phyloP scores from a whole-genome alignment of 164 flowering plant genomes.

The Warburgia ugandensis region DNA sequence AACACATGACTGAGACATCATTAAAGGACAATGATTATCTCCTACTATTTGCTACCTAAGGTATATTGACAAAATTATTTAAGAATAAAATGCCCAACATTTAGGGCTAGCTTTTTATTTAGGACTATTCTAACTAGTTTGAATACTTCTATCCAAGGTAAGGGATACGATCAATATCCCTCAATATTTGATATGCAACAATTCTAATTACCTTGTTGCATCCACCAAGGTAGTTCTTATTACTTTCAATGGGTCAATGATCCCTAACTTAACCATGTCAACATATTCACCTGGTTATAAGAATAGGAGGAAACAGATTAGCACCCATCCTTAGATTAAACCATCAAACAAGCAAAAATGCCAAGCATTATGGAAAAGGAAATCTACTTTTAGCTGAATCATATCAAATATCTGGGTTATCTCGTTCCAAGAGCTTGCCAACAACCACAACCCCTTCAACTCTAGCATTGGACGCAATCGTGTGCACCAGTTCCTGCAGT shows the following conservation, averaged over 20 bases:
- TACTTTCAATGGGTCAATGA: constrained; percentile 92
- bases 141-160: too few species aligned
- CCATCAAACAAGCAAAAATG: too few species aligned
- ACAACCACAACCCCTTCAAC: constrained; percentile 97
- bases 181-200: neutral
- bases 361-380: too few species aligned
- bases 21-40: too few species aligned
- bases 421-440: constrained; percentile 92
- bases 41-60: too few species aligned
- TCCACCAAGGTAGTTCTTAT: constrained; percentile 95
- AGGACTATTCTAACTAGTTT: too few species aligned
- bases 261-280: constrained; percentile 92
- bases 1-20: too few species aligned
- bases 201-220: constrained; percentile 69
- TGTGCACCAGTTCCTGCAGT: constrained; percentile 73
- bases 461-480: constrained; percentile 92
- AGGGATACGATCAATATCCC: neutral
- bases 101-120: too few species aligned
- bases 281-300: constrained; percentile 72
- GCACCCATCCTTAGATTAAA: too few species aligned
- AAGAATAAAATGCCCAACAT: too few species aligned
- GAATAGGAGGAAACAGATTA: too few species aligned
- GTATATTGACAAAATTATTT: too few species aligned
- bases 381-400: constrained; percentile 95
- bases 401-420: constrained; percentile 79